Evolutionary conservation across 2,329 filamentous ascomycete genomes (phyloP), one percentile per base, ranked within the genome.

Genomic region (Colletotrichum sp.): DNA sequence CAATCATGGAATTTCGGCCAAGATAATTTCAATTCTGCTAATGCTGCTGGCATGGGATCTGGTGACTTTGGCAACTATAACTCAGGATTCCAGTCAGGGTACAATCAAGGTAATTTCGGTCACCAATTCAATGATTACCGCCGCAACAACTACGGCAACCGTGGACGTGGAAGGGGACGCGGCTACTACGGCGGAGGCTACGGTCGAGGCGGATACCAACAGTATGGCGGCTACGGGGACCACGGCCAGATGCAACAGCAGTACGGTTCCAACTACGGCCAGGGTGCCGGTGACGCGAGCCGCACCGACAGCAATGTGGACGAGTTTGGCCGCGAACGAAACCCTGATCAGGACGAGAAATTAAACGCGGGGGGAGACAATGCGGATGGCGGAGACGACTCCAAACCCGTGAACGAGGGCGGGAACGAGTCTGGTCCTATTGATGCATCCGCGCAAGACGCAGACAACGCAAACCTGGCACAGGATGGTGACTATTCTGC

Each of bases 1-100:
- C 92, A 94, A 87, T 91, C 92, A 89, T 95, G 93, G 93, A 94
- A 93, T 92, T 91, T 91, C 89, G 91, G 91, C 89, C 93, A 93
- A 93, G 93, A 94, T 94, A 95, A 94, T 93, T 95, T 91, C 92
- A 95, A 92, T 92, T 87, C 93, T 90, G 90, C 91, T 93, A 95
- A 91, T 94, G 92, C 91, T 90, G 90, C 91, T 90, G 91, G 92
- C 89, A 94, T 94, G 90, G 92, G 91, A 86, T 89, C 89, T 89
- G 92, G 92, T 94, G 93, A 94, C 87, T 95, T 90, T 91, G 93
- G 93, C 87, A 90, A 90, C 87, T 92, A 93, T 91, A 93, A 93
- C 89, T 89, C 91, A 89, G 92, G 92, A 87, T 94, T 90, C 88
- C 90, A 90, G 85, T 93, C 92, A 92, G 93, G 90, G 87, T 93